Percentiles rank a stretch among this genome's conserved stretches.
Evolutionary conservation across 2,329 filamentous ascomycete genomes (phyloP).

Genomic region (Raffaelea ambrosiae): DNA sequence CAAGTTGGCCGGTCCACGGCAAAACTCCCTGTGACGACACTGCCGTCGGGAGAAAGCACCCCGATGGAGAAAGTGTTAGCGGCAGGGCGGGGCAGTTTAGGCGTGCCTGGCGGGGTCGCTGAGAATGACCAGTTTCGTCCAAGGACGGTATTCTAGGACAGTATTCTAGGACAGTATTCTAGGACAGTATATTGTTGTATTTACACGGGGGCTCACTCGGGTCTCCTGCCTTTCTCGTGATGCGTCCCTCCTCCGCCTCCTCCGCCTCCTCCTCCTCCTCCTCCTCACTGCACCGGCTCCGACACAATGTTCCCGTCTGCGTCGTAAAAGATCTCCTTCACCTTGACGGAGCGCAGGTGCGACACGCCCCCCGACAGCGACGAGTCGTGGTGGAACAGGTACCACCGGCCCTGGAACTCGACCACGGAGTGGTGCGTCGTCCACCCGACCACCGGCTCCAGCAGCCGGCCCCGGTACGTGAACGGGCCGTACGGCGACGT

Average conservation of each 20-base stretch:
- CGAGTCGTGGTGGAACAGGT: constrained; percentile 69
- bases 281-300: not conserved
- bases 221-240: too few relatives aligned
- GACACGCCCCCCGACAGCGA: constrained; percentile 59
- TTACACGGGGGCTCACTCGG: too few relatives aligned
- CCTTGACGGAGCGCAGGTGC: constrained; percentile 66
- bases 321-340: constrained; percentile 67
- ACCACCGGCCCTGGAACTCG: constrained; percentile 64
- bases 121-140: not conserved
- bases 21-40: not conserved
- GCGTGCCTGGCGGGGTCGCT: too few relatives aligned
- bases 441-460: constrained; percentile 73
- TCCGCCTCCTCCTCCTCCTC: too few relatives aligned
- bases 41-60: not conserved
- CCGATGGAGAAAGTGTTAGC: not conserved
- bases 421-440: constrained; percentile 75
- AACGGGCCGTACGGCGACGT: constrained; percentile 62
- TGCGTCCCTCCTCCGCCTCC: too few relatives aligned
- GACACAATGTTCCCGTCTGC: constrained; percentile 49
- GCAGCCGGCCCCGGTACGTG: constrained; percentile 59
- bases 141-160: not conserved
- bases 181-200: too few relatives aligned
- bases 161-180: not conserved
- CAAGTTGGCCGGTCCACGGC: not conserved
- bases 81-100: too few relatives aligned